A percentile compares a stretch with the other conserved stretches of the same genome.
These are phyloP conservation scores for Saccharomyces pastorianus DNA, from an alignment of 1,139 yeast species.

Conservation along the genomic window DNA sequence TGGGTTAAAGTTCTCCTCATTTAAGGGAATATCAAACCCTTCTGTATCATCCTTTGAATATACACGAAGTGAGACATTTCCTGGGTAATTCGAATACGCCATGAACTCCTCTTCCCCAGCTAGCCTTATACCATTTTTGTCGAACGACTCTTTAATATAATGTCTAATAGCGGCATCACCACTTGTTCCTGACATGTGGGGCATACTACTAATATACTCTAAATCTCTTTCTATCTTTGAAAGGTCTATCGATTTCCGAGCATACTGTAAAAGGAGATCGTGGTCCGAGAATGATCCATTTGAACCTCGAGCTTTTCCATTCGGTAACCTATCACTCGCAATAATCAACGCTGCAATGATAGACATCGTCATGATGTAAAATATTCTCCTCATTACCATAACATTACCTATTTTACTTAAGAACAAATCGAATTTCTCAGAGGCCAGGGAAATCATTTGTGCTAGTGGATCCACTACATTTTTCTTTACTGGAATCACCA, in stretches of 20 bases:
- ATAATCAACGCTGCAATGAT: constrained; percentile 50
- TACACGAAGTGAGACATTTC: background rate
- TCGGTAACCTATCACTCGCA: constrained; percentile 43
- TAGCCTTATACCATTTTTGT: constrained; percentile 47
- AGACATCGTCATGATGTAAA: constrained; percentile 62
- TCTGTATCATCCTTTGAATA: background rate
- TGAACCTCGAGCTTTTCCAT: constrained; percentile 41
- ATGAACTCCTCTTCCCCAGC: constrained; percentile 45
- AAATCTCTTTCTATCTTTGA: constrained; percentile 59
- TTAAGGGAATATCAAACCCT: background rate
- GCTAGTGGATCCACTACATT: constrained; percentile 27
- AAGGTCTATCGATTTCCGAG: constrained; percentile 45
- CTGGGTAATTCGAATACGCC: constrained; percentile 57
- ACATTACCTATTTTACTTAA: constrained; percentile 76
- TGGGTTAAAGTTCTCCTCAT: constrained; percentile 54
- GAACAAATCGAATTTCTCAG: constrained; percentile 45
- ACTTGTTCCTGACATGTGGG: constrained; percentile 80
- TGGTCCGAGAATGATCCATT: constrained; percentile 61
- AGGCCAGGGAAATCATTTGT: constrained; percentile 26
- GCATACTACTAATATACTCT: constrained; percentile 73
- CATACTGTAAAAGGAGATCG: constrained; percentile 35
- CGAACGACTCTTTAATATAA: constrained; percentile 53
- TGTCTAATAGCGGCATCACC: constrained; percentile 70
- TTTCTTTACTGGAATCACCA: constrained; percentile 21
- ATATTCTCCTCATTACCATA: constrained; percentile 64